phyloP scores from a whole-genome alignment of 176 grass and related monocot species.

The Aegilops speltoides region DNA sequence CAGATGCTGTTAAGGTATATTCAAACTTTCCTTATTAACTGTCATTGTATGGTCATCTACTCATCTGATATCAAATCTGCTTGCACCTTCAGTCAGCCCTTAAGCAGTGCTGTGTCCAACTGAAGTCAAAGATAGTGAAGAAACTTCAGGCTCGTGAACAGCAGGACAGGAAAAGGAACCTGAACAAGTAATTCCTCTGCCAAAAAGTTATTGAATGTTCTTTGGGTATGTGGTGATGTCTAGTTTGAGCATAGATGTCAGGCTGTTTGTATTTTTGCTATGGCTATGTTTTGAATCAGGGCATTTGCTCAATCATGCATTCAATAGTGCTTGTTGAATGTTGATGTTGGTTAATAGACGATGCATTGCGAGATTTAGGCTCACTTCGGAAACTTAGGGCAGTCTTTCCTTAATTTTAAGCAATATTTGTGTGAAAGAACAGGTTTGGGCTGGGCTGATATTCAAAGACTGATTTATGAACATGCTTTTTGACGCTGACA shows the following conservation, averaged over 20 bases:
- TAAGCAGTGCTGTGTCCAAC: slow-evolving; percentile 90
- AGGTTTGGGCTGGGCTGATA: not conserved
- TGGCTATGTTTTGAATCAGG: not conserved
- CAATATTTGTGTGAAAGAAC: not conserved
- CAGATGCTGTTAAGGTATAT: slow-evolving; percentile 80
- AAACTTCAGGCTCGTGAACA: slow-evolving; percentile 88
- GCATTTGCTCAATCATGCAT: slow-evolving; percentile 1
- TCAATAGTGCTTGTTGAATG: not conserved
- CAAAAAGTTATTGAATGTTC: not conserved
- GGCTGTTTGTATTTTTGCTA: not conserved
- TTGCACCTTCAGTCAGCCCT: slow-evolving; percentile 64
- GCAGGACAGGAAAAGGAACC: slow-evolving; percentile 91
- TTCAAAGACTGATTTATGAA: not conserved
- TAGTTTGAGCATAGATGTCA: slow-evolving; percentile 3
- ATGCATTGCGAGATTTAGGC: not conserved
- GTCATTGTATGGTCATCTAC: slow-evolving; percentile 1
- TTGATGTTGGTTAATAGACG: slow-evolving; percentile 3
- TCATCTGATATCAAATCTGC: slow-evolving; percentile 1
- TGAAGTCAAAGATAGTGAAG: slow-evolving; percentile 96
- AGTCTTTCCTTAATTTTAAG: not conserved
- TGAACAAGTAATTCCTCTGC: slow-evolving; percentile 54
- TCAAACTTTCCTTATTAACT: slow-evolving; percentile 9
- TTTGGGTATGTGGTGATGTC: not conserved
- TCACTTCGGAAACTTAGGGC: not conserved
- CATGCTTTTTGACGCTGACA: not conserved